phyloP scores from a whole-genome alignment of 202 grass and related monocot species.

The Dendrocalamus latiflorus region DNA sequence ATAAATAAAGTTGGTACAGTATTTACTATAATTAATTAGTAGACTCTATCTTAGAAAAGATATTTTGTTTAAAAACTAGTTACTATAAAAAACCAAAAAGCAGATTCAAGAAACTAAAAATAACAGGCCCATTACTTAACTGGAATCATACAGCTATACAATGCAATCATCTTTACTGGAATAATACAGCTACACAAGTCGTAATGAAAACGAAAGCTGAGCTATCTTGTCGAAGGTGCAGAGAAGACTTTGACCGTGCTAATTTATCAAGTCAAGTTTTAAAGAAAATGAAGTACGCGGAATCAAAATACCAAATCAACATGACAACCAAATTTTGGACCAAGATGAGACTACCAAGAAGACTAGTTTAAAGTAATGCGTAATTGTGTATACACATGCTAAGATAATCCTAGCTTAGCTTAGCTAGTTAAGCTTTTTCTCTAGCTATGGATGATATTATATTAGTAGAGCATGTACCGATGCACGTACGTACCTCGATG shows the following conservation, averaged over 20 bases:
- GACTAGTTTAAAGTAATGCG: neutral
- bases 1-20: no score
- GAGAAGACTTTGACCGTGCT: neutral
- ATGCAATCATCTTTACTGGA: neutral
- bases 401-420: neutral
- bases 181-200: neutral
- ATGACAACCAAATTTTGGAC: neutral
- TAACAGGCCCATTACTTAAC: no score
- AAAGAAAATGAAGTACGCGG: no score
- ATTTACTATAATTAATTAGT: no score
- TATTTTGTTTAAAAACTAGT: no score
- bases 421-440: neutral
- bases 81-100: no score
- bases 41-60: no score
- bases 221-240: neutral
- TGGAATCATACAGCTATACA: no score
- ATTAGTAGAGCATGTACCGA: neutral
- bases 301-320: neutral
- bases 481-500: constrained; percentile 56
- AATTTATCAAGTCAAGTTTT: neutral
- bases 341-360: neutral
- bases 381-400: neutral
- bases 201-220: neutral
- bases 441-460: neutral
- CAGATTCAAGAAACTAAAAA: no score